phyloP scores from a whole-genome alignment of 2,329 filamentous ascomycete species.

The Tolypocladium sp. region DNA sequence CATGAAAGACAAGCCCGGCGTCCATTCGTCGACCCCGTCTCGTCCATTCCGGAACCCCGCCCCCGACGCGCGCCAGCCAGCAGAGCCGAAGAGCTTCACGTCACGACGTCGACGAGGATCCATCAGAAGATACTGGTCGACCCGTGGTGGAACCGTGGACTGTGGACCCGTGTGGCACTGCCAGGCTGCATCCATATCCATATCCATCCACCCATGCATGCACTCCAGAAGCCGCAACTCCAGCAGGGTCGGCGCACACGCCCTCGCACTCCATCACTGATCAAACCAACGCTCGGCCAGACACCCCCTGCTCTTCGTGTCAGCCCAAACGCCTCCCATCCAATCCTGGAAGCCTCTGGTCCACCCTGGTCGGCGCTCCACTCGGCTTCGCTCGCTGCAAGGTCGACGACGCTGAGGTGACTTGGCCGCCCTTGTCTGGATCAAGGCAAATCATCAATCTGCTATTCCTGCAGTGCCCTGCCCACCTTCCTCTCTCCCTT shows the following conservation, averaged over 20 bases:
- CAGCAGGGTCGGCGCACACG: background rate
- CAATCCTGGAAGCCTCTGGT: slow-evolving; percentile 4
- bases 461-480: slow-evolving; percentile 1
- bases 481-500: slow-evolving; percentile 5
- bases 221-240: background rate
- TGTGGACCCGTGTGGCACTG: background rate
- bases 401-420: slow-evolving; percentile 6
- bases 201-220: background rate
- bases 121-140: background rate
- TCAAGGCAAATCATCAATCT: slow-evolving; percentile 6
- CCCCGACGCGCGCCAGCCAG: slow-evolving; percentile 4
- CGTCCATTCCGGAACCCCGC: slow-evolving; percentile 9
- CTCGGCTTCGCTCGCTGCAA: slow-evolving; percentile 8
- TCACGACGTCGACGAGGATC: background rate
- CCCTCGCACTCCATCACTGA: background rate
- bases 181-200: background rate
- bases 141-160: background rate
- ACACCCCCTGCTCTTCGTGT: slow-evolving; percentile 1
- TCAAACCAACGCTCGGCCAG: slow-evolving; percentile 3
- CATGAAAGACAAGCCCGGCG: slow-evolving; percentile 1
- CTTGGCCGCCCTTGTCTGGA: slow-evolving; percentile 9
- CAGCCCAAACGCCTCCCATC: slow-evolving; percentile 3
- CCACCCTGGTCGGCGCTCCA: slow-evolving; percentile 10
- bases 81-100: background rate
- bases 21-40: slow-evolving; percentile 4